Percentiles rank a stretch among this genome's conserved stretches.
Evolutionary conservation across 495 filamentous ascomycete species (phyloP).

Genomic region (Penicillium dipodomyicola): DNA sequence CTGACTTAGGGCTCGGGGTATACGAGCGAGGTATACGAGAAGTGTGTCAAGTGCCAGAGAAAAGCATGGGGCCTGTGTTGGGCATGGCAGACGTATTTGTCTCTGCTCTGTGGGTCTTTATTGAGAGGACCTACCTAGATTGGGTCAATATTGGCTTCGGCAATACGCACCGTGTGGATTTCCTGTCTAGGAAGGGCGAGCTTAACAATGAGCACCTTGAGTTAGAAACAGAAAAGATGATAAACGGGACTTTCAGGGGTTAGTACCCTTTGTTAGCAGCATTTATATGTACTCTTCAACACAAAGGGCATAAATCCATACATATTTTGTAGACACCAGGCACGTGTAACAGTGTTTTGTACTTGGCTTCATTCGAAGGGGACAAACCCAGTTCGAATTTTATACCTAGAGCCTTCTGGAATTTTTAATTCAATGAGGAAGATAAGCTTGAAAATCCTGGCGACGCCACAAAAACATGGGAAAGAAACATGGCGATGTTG

Average conservation of each 20-base stretch:
- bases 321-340: background rate
- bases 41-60: background rate
- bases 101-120: background rate
- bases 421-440: background rate
- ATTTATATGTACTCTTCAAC: background rate
- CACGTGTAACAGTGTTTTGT: background rate
- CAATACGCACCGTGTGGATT: background rate
- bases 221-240: background rate
- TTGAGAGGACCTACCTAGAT: background rate
- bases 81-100: background rate
- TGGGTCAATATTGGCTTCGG: background rate
- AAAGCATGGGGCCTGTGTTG: background rate
- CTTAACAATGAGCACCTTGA: background rate
- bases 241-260: background rate
- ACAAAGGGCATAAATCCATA: background rate
- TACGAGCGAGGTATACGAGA: background rate
- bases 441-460: background rate
- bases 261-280: background rate
- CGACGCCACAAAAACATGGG: background rate
- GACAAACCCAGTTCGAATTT: background rate
- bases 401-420: background rate
- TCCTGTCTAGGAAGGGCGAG: background rate
- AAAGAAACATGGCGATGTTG: background rate
- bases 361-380: background rate
- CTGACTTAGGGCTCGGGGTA: conserved; percentile 5